These are phyloP conservation scores for Arthrinium puccinioides DNA, from an alignment of 2,329 filamentous ascomycete species.

Conservation along the genomic window DNA sequence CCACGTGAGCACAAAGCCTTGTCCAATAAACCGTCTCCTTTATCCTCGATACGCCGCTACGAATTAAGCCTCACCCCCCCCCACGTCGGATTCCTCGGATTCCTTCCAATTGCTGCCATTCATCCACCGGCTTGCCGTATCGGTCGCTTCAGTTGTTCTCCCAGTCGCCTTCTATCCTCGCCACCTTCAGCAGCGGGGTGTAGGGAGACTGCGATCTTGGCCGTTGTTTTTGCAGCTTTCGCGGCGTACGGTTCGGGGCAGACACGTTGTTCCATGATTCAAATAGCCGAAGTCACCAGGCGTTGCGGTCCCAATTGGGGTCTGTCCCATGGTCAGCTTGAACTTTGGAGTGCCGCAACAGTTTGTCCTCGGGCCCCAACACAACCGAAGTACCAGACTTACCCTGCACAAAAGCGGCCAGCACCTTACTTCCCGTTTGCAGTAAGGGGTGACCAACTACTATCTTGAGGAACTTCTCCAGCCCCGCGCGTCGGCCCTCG, in stretches of 20 bases:
- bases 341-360: too few relatives aligned
- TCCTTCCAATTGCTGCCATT: too few relatives aligned
- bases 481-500: conserved; percentile 77
- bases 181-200: conserved; percentile 1
- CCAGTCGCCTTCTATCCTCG: conserved; percentile 4
- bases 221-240: conserved; percentile 36
- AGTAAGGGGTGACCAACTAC: conserved; percentile 93
- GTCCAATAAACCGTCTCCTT: too few relatives aligned
- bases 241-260: conserved; percentile 21
- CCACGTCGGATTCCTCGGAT: too few relatives aligned
- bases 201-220: conserved; percentile 10
- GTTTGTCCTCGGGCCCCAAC: background rate
- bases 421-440: conserved; percentile 94
- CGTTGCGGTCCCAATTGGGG: conserved; percentile 86
- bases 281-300: conserved; percentile 56
- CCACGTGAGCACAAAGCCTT: too few relatives aligned
- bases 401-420: conserved; percentile 97
- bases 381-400: conserved; percentile 19
- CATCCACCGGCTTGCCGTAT: too few relatives aligned
- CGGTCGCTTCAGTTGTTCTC: too few relatives aligned
- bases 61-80: too few relatives aligned
- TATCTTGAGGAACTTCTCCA: conserved; percentile 95
- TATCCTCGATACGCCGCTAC: too few relatives aligned
- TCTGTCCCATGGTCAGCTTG: conserved; percentile 36
- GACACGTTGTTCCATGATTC: conserved; percentile 21